These are phyloP conservation scores for Ascochyta clinopodiicola DNA, from an alignment of 2,329 filamentous ascomycete genomes.

Conservation along the genomic window DNA sequence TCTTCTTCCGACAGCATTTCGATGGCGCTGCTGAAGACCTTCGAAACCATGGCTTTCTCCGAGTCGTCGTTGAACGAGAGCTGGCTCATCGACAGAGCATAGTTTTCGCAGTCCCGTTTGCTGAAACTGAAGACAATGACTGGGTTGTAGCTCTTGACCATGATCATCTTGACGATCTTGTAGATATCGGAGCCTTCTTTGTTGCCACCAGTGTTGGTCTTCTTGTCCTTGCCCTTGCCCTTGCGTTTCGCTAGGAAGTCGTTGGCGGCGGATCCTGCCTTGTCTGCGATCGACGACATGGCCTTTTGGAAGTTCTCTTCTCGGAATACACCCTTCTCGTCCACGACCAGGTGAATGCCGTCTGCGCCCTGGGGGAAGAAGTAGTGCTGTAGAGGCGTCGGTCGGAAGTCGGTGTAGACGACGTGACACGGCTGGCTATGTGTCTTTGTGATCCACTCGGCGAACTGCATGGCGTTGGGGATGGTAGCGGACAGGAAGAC, in stretches of 20 bases:
- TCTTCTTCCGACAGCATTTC: constrained; percentile 93
- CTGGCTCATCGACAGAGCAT: constrained; percentile 84
- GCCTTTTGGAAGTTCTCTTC: constrained; percentile 98
- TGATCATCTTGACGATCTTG: constrained; percentile 99
- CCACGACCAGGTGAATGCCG: constrained; percentile 91
- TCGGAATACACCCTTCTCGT: constrained; percentile 94
- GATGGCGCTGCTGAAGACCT: constrained; percentile 93
- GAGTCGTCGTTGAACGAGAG: constrained; percentile 96
- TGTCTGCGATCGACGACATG: constrained; percentile 87
- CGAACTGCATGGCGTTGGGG: constrained; percentile 98
- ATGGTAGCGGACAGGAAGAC: constrained; percentile 98
- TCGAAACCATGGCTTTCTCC: constrained; percentile 91
- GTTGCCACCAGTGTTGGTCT: constrained; percentile 83
- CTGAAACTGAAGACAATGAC: constrained; percentile 99
- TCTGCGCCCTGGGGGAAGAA: constrained; percentile 93
- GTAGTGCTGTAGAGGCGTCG: constrained; percentile 95
- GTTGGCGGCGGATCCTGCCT: constrained; percentile 81
- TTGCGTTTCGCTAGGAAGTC: constrained; percentile 81
- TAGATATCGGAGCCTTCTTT: constrained; percentile 77
- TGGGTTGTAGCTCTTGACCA: constrained; percentile 95
- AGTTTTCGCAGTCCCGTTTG: constrained; percentile 92
- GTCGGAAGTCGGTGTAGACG: constrained; percentile 97
- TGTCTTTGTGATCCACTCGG: constrained; percentile 98
- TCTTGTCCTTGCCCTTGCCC: constrained; percentile 91
- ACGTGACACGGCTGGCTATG: constrained; percentile 98